A percentile compares a stretch with the other conserved stretches of the same genome.
These are phyloP conservation scores for Pseudoscleropodium purum DNA, from an alignment of 225 moss, liverwort and hornwort genomes.

Conservation along the genomic window DNA sequence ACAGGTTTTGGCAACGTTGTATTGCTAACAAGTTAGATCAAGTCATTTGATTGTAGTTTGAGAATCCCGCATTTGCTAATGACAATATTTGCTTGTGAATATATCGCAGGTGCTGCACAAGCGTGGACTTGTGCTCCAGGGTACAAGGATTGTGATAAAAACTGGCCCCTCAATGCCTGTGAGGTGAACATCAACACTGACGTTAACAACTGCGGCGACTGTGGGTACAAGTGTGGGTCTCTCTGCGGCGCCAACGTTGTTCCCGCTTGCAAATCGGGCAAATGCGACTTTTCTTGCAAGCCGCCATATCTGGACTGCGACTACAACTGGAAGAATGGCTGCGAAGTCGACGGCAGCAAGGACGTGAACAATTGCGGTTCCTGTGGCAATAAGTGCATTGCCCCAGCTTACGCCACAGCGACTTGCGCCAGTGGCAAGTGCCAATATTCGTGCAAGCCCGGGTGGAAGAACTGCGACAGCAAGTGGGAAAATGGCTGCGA, in stretches of 20 bases:
- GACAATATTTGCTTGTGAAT: neutral
- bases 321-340: neutral
- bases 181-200: neutral
- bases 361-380: neutral
- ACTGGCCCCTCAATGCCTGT: neutral
- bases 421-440: neutral
- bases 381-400: neutral
- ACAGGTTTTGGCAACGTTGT: neutral
- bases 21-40: neutral
- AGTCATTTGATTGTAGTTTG: too few species aligned
- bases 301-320: neutral
- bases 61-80: too few species aligned
- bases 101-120: neutral
- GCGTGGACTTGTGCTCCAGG: neutral
- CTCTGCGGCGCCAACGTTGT: neutral
- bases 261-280: neutral
- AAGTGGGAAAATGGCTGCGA: neutral
- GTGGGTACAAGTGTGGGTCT: neutral
- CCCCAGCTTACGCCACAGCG: neutral
- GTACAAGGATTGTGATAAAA: neutral
- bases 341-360: neutral
- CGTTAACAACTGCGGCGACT: slow-evolving; percentile 10
- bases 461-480: neutral
- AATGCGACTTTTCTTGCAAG: neutral
- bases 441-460: neutral